Evolutionary conservation across 2,329 filamentous ascomycete genomes (phyloP).

Genomic region (Endoconidiophora laricicola): DNA sequence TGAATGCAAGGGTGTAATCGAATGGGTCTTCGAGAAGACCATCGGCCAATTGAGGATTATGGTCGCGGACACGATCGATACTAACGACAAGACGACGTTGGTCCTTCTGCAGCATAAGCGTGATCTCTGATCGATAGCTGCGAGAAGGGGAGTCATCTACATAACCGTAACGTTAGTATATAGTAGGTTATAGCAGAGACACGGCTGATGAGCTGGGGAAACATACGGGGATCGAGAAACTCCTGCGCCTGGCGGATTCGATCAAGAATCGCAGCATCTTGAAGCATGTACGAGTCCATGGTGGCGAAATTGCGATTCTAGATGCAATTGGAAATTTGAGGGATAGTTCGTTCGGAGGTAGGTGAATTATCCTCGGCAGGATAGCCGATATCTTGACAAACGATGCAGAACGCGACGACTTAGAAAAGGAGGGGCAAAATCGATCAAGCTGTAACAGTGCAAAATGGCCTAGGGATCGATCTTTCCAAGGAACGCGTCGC

Average conservation of each 20-base stretch:
- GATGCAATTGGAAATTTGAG: background rate
- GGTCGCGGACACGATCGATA: slow-evolving; percentile 80
- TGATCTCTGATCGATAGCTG: slow-evolving; percentile 82
- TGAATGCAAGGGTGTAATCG: slow-evolving; percentile 75
- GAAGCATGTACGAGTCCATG: slow-evolving; percentile 61
- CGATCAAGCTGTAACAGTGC: background rate
- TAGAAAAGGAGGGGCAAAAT: slow-evolving; percentile 10
- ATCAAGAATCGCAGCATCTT: slow-evolving; percentile 71
- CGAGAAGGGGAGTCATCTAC: slow-evolving; percentile 36
- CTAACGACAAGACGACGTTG: slow-evolving; percentile 52
- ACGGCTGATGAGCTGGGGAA: slow-evolving; percentile 2
- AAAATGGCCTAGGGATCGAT: background rate
- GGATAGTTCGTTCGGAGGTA: background rate
- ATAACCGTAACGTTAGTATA: background rate
- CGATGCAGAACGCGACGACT: background rate
- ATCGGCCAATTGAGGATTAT: slow-evolving; percentile 65
- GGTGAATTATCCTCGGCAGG: background rate
- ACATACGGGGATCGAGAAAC: slow-evolving; percentile 77
- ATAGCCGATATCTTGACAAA: no score
- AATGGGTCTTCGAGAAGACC: slow-evolving; percentile 73
- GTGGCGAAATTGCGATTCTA: slow-evolving; percentile 14
- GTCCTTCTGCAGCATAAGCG: slow-evolving; percentile 55
- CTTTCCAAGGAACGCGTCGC: slow-evolving; percentile 6
- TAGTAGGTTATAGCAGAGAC: background rate
- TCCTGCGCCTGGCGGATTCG: slow-evolving; percentile 77